These are phyloP conservation scores for Filosporella fistucella DNA, from an alignment of 495 filamentous ascomycete genomes.

Conservation along the genomic window DNA sequence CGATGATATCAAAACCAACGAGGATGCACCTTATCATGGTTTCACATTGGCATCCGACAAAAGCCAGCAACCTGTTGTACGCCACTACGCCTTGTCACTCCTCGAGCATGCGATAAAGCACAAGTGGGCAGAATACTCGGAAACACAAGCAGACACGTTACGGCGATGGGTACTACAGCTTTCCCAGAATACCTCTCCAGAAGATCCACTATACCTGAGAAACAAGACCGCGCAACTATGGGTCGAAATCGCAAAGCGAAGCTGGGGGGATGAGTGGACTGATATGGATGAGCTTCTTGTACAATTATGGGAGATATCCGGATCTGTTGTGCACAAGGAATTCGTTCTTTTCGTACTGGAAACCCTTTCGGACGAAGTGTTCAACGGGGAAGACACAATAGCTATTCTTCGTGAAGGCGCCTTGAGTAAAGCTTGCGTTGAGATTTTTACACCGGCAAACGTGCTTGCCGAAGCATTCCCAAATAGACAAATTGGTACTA, in stretches of 20 bases:
- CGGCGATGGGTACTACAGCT: slow-evolving; percentile 72
- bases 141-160: slow-evolving; percentile 58
- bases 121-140: slow-evolving; percentile 66
- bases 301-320: slow-evolving; percentile 65
- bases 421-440: slow-evolving; percentile 82
- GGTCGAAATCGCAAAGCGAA: slow-evolving; percentile 90
- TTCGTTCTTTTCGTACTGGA: slow-evolving; percentile 82
- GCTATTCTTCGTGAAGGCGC: slow-evolving; percentile 77
- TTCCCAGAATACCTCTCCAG: slow-evolving; percentile 61
- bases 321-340: slow-evolving; percentile 66
- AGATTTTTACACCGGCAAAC: slow-evolving; percentile 79
- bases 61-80: slow-evolving; percentile 70
- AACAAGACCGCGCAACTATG: slow-evolving; percentile 96
- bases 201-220: slow-evolving; percentile 78
- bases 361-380: slow-evolving; percentile 91
- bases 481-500: slow-evolving; percentile 52
- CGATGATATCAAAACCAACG: slow-evolving; percentile 72
- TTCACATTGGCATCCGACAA: slow-evolving; percentile 73
- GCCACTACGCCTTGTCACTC: slow-evolving; percentile 88
- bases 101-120: slow-evolving; percentile 85
- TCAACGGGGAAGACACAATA: slow-evolving; percentile 81
- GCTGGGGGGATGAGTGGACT: slow-evolving; percentile 87
- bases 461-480: slow-evolving; percentile 74
- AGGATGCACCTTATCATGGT: slow-evolving; percentile 79
- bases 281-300: slow-evolving; percentile 87